Evolutionary conservation across 306 rosid genomes (phyloP).

Genomic region (Vigna reflexopilosa): DNA sequence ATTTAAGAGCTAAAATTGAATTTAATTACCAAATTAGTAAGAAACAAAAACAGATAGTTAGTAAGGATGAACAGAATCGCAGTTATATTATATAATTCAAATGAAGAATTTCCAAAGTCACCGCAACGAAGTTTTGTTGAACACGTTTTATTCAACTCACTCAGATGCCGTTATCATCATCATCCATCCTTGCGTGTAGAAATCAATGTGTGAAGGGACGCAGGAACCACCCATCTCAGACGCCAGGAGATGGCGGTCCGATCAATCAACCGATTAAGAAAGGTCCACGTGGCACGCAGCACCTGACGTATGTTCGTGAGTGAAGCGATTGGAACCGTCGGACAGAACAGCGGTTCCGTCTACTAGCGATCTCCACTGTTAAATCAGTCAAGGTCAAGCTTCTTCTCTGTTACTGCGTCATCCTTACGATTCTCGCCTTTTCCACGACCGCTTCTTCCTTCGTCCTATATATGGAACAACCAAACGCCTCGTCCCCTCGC

Average conservation of each 20-base stretch:
- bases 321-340: not conserved
- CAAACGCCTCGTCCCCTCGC: constrained; percentile 43
- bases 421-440: constrained; percentile 60
- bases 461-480: constrained; percentile 64
- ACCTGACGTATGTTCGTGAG: constrained; percentile 9
- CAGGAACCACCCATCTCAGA: constrained; percentile 1
- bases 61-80: too few relatives aligned
- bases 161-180: not conserved
- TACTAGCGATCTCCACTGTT: constrained; percentile 54
- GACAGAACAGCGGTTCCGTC: constrained; percentile 21
- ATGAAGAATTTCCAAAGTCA: too few relatives aligned
- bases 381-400: constrained; percentile 82
- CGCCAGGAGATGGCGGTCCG: not conserved
- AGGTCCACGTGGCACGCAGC: constrained; percentile 33
- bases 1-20: too few relatives aligned
- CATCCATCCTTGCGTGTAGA: not conserved
- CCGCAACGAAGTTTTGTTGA: too few relatives aligned
- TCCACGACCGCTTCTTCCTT: constrained; percentile 59
- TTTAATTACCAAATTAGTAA: not conserved
- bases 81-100: too few relatives aligned
- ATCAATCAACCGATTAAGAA: not conserved
- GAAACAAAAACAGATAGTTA: not conserved
- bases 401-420: constrained; percentile 68
- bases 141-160: too few relatives aligned
- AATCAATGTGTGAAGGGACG: not conserved